Conservation (phyloP, 2,329 filamentous ascomycete species). For the Fusarium paranaense region DNA sequence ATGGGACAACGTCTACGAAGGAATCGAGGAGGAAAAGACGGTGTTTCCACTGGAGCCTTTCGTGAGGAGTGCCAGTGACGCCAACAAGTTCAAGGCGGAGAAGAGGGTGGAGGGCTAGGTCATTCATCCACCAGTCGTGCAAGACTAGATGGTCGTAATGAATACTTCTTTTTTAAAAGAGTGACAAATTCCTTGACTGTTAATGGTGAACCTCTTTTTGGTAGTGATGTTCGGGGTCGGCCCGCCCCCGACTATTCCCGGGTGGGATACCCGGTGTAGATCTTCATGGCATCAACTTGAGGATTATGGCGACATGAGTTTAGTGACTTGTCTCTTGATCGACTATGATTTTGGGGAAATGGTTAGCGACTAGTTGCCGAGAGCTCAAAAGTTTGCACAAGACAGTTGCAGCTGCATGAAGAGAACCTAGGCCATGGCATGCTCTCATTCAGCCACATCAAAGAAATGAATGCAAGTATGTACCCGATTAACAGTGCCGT, state of each 20-base stretch:
- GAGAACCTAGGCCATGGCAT: neutral
- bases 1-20: conserved; percentile 66
- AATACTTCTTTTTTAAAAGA: neutral
- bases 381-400: neutral
- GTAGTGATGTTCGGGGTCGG: neutral
- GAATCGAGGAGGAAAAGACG: conserved; percentile 61
- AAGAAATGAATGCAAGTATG: neutral
- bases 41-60: conserved; percentile 68
- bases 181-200: neutral
- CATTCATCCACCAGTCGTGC: neutral
- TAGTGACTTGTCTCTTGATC: neutral
- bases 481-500: neutral
- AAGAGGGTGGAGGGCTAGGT: neutral
- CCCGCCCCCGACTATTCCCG: neutral
- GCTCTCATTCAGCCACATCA: neutral
- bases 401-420: neutral
- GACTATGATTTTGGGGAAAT: neutral
- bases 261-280: neutral
- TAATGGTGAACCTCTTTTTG: neutral
- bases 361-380: neutral
- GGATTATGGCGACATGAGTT: conserved; percentile 11
- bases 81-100: conserved; percentile 20
- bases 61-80: conserved; percentile 43
- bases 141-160: neutral
- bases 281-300: neutral